Evolutionary conservation across 805 yeast genomes (phyloP), one percentile per base, ranked within the genome.

Genomic region (Blastobotrys chiropterorum): DNA sequence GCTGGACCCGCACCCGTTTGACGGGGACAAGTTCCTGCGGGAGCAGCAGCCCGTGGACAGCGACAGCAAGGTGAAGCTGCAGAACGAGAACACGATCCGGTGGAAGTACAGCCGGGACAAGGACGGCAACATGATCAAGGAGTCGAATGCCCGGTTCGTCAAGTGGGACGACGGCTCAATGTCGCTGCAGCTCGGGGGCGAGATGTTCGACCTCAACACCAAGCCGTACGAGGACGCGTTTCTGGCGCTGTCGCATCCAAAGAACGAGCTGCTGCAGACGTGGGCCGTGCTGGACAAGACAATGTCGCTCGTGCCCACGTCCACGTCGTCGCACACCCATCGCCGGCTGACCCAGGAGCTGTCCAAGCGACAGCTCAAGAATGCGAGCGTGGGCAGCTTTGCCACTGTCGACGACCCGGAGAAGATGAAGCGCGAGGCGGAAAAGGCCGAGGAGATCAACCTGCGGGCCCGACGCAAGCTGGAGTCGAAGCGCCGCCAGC

Each of bases 91-190:
- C 67, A 89, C 97, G 0, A 75, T 94, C 34, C 80, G 99, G 64
- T 94, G 99, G 99, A 81, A 96, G 69, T 92, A 90, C 67, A 85
- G 89, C 14, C 80, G 85, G 53, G 83, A 82, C 54, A 79, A 78
- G n/a, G 72, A 76, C 49, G 89, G 85, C 55, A 66, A 70, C 16
- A 81, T 90, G 57, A 79, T 80, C 62, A 86, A 86, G 60, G 95
- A 90, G 66, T 85, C 95, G 7, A 94, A 94, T 64, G 83, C 97
- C 3, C 88, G 90, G 63, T 81, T 92, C 52, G 78, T 94, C 38
- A 86, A 88, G 66, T 94, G 99, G 99, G 85, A 86, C 51, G 98
- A 94, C 68, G 99, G 99, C 1, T 75, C 88, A 2, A 70, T 82
- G 56, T 90, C 97, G 1, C 72, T 94, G 59, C 90, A 88, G 63